Base-by-base conservation (phyloP, 2,329 filamentous ascomycete species). In the Plenodomus tracheiphilus region DNA sequence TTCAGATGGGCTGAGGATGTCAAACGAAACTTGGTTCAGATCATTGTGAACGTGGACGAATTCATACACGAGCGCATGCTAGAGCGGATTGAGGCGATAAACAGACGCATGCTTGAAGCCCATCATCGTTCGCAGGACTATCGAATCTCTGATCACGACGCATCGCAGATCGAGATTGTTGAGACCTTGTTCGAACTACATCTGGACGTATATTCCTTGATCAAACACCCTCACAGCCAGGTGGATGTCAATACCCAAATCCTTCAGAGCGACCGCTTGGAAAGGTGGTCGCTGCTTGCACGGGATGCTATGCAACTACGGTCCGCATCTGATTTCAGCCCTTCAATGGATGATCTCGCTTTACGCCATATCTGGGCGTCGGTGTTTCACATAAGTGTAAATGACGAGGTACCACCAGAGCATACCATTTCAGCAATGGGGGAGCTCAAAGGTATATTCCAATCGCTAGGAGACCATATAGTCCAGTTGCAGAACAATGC, bases 401-500 rank as follows among this genome's bases (percentile, higher is more conserved):
- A 76, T 10, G 79, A 81, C 25, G 77, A 82, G 37, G 73, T 81
- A 3, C 69, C 77, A 15, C 81, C 84, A 43, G 81, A 85, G 44
- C 81, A 86, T 61, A 76, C 85, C 28, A 67, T 88, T 20, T 74
- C 79, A 40, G 85, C 83, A 58, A 82, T 87, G 69, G 77, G 81
- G 49, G 85, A 89, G 56, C 71, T 89, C 11, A 84, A 84, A 60
- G 64, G 62, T 2, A 72, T 83, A 10, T 72, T 89, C 13, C 61
- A 74, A 20, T 73, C 74, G 2, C 66, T 79, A 10, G 75, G 73
- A 13, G 75, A 75, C n/a, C 75, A 75, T 21, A 73, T 77, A 0
- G 82, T 89, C 11, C 76, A 80, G 28, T 77, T 97, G 13, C 77
- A 87, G 3, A 97, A 99, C 70, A 97, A 96, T 65, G 82, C 85